Conservation (phyloP, 257 asterid genomes). For the Linderniella brevidens region DNA sequence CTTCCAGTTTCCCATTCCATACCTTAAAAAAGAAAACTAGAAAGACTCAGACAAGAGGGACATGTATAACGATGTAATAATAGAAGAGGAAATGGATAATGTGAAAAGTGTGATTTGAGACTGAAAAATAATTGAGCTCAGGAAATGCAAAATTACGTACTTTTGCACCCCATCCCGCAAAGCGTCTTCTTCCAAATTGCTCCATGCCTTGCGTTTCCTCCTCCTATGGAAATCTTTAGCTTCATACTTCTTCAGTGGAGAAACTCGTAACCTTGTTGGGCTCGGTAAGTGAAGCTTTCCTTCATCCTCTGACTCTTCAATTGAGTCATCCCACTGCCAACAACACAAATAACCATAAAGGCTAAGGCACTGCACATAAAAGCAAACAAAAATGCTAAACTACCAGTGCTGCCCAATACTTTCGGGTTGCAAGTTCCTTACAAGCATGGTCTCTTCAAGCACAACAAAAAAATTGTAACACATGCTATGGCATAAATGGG, state of each 20-base stretch:
- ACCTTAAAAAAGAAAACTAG: conserved; percentile 16
- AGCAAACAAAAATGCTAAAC: no score
- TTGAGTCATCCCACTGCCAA: conserved; percentile 67
- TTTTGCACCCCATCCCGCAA: conserved; percentile 46
- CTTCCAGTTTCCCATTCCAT: conserved; percentile 66
- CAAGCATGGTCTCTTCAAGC: no score
- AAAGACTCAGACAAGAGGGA: neutral
- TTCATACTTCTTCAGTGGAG: conserved; percentile 29
- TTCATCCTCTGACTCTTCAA: conserved; percentile 21
- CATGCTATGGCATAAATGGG: no score
- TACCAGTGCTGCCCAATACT: no score
- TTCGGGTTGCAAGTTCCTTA: no score
- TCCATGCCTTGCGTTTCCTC: conserved; percentile 45
- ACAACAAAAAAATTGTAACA: no score
- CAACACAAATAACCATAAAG: neutral
- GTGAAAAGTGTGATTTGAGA: no score
- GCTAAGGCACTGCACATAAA: no score
- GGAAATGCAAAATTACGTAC: no score
- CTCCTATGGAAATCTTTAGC: conserved; percentile 20
- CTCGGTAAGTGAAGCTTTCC: conserved; percentile 25
- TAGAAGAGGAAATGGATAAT: no score
- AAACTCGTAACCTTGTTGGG: conserved; percentile 18
- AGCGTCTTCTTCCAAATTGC: conserved; percentile 47
- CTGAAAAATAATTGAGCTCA: no score
- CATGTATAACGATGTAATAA: no score